These are phyloP conservation scores for Gremmenia infestans DNA, from an alignment of 2,329 filamentous ascomycete genomes.

Conservation along the genomic window DNA sequence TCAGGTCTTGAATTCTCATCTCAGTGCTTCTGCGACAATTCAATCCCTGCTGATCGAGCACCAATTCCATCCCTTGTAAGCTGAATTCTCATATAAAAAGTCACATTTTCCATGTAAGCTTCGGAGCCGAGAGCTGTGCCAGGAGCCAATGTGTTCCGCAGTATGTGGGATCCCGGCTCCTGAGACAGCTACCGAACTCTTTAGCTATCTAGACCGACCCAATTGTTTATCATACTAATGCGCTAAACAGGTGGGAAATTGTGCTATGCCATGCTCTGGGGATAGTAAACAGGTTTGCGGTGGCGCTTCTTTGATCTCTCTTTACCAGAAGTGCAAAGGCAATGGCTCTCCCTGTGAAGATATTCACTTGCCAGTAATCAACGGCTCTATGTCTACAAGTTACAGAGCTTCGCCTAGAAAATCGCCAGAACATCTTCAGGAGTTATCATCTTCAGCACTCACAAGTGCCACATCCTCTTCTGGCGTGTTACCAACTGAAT, in stretches of 20 bases:
- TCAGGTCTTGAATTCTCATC: slow-evolving; percentile 30
- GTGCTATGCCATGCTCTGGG: slow-evolving; percentile 19
- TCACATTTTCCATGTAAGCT: no score
- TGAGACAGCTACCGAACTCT: no score
- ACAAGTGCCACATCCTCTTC: no score
- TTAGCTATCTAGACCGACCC: no score
- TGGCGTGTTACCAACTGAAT: no score
- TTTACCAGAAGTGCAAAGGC: slow-evolving; percentile 8
- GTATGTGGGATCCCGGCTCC: no score
- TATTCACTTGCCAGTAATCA: slow-evolving; percentile 6
- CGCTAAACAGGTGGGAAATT: slow-evolving; percentile 13
- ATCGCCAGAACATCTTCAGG: neutral
- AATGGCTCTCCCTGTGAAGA: neutral
- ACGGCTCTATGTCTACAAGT: slow-evolving; percentile 1
- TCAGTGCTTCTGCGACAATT: slow-evolving; percentile 26
- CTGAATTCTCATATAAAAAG: no score
- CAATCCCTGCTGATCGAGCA: slow-evolving; percentile 14
- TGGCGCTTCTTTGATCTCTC: slow-evolving; percentile 10
- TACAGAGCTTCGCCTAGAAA: neutral
- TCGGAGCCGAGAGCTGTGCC: no score
- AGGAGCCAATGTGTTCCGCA: no score
- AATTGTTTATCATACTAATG: no score
- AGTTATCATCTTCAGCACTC: no score
- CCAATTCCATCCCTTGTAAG: slow-evolving; percentile 27
- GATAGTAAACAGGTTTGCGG: slow-evolving; percentile 29